Evolutionary conservation across 192 early-diverging fungal genomes (phyloP), one percentile per base, ranked within the genome.

Genomic region (Rhizoclosmatium sp.): DNA sequence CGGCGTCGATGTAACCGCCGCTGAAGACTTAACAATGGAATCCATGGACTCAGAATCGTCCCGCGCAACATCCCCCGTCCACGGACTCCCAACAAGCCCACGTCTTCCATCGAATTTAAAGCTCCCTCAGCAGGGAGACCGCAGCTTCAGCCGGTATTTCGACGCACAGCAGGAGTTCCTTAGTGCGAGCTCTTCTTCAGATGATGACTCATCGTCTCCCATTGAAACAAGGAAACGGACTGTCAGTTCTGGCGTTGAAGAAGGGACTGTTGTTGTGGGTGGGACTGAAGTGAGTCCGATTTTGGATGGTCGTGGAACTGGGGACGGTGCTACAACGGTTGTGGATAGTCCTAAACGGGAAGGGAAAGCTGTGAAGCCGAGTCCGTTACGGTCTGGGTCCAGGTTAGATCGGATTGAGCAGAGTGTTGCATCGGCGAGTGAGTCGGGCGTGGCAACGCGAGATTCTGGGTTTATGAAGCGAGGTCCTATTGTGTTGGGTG

Each of bases 401-500:
- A 31, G 54, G 54, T 64, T 64, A 1, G 61, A 64, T 64, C 39
- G 14, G 39, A 64, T 64, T 23, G 61, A 64, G 61, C n/a, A 64
- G 47, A 47, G n/a, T 69, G 67, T 47, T 12, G 46, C 67, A 2
- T 16, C 47, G 10, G 40, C 67, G 40, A 14, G 16, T 69, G 67
- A 9, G 9, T 9, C 54, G 9, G 54, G 10, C 10, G 54, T n/a
- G 54, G 54, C 54, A 0, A 14, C 54, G 9, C 23, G 59, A 44
- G 71, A 72, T 72, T n/a, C 71, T 9, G 59, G 21, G 56, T 72
- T 72, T 54, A 72, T 72, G 49, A 51, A 59, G 39, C 71, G 71
- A 12, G 9, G 46, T 31, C 31, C 31, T 31, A 31, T 31, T 9
- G 54, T n/a, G 54, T 9, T 9, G 54, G 54, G 54, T 56, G 54